Conservation (phyloP, 2,329 filamentous ascomycete genomes). For the Fusarium robinianum region DNA sequence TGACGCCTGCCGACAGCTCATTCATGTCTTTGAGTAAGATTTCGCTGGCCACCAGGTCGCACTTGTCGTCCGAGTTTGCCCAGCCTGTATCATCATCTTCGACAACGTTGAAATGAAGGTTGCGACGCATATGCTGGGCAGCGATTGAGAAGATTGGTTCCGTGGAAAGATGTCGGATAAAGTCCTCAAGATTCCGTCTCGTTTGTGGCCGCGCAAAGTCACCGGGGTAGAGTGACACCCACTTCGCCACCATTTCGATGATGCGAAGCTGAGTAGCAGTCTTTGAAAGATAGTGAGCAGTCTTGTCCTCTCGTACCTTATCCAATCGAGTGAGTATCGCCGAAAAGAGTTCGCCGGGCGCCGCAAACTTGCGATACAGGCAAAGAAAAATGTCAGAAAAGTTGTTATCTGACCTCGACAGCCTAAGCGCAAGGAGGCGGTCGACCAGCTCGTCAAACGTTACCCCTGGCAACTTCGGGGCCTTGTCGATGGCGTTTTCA, state of each 20-base stretch:
- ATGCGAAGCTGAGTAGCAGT: conserved; percentile 82
- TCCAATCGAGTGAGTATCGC: conserved; percentile 80
- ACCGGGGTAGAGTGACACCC: conserved; percentile 87
- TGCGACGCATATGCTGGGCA: conserved; percentile 81
- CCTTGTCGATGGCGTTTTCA: conserved; percentile 59
- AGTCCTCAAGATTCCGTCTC: conserved; percentile 71
- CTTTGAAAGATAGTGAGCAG: conserved; percentile 72
- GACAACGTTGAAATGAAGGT: conserved; percentile 70
- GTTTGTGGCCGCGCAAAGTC: conserved; percentile 86
- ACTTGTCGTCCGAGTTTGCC: conserved; percentile 75
- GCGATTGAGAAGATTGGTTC: conserved; percentile 84
- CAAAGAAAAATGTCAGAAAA: conserved; percentile 90
- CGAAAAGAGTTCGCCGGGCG: conserved; percentile 76
- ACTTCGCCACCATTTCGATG: conserved; percentile 82
- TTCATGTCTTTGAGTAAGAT: conserved; percentile 47
- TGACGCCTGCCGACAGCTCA: conserved; percentile 48
- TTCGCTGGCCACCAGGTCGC: conserved; percentile 43
- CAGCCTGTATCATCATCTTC: conserved; percentile 93
- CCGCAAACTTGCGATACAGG: conserved; percentile 89
- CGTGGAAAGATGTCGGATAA: conserved; percentile 73
- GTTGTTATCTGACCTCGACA: conserved; percentile 86
- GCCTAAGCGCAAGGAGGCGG: conserved; percentile 78
- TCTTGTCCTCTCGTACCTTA: conserved; percentile 66
- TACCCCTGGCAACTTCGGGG: conserved; percentile 57
- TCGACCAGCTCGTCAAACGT: conserved; percentile 78